Percentiles rank a stretch among this genome's conserved stretches.
phyloP scores from a whole-genome alignment of 768 basidiomycete species.

The Trichaptum fuscoviolaceum region DNA sequence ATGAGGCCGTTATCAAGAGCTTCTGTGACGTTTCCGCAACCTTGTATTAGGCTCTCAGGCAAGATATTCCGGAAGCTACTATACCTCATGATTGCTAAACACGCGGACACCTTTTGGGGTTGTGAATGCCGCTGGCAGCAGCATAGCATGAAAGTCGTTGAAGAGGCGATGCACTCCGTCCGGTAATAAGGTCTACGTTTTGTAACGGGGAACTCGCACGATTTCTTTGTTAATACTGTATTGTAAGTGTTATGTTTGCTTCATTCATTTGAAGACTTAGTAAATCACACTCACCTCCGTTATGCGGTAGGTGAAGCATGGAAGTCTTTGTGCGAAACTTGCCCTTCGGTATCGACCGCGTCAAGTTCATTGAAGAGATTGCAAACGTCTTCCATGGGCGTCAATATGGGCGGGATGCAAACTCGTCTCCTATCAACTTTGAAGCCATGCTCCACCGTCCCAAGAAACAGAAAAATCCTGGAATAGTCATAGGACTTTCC shows the following conservation, averaged over 20 bases:
- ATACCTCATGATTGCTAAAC: background rate
- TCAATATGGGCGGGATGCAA: slow-evolving; percentile 27
- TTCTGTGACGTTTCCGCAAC: background rate
- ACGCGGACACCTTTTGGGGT: background rate
- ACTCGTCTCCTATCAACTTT: slow-evolving; percentile 41
- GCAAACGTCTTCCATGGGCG: slow-evolving; percentile 42
- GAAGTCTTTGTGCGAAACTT: slow-evolving; percentile 29
- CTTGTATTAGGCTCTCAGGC: background rate
- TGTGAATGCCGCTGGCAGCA: background rate
- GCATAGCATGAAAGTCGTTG: background rate
- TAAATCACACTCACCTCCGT: too few relatives aligned
- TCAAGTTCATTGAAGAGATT: slow-evolving; percentile 26
- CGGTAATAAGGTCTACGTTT: background rate
- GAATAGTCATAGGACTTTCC: slow-evolving; percentile 14
- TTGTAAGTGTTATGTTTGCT: too few relatives aligned
- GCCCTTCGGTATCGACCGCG: slow-evolving; percentile 11
- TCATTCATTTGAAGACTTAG: too few relatives aligned
- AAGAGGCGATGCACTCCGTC: background rate
- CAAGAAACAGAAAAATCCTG: slow-evolving; percentile 18
- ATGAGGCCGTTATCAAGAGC: background rate
- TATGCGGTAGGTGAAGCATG: slow-evolving; percentile 18
- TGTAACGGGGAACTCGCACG: background rate
- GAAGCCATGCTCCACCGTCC: slow-evolving; percentile 44
- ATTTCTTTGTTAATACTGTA: too few relatives aligned
- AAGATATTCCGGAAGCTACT: background rate